A percentile compares a stretch with the other conserved stretches of the same genome.
Evolutionary conservation across 2,329 filamentous ascomycete species (phyloP).

Genomic region (Sclerotinia nivalis): DNA sequence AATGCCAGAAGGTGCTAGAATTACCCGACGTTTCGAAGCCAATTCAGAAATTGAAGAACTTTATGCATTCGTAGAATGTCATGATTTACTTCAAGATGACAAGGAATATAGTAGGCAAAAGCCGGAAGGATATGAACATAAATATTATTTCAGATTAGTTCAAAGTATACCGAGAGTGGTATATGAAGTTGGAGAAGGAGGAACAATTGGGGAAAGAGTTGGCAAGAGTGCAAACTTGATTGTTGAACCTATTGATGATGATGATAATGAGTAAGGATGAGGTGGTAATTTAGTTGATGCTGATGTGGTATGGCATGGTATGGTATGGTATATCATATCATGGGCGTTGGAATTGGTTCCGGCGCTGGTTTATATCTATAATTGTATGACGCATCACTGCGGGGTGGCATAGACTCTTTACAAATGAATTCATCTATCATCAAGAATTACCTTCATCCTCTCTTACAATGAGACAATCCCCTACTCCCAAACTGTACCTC

Average conservation of each 20-base stretch:
- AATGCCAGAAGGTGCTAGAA: slow-evolving; percentile 64
- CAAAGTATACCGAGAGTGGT: slow-evolving; percentile 82
- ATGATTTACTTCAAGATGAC: slow-evolving; percentile 59
- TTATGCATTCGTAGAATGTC: slow-evolving; percentile 96
- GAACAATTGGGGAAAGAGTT: slow-evolving; percentile 70
- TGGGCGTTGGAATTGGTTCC: slow-evolving; percentile 9
- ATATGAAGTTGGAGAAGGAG: slow-evolving; percentile 67
- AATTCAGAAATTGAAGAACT: slow-evolving; percentile 71
- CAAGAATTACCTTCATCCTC: neutral
- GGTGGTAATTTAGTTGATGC: neutral
- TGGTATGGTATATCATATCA: neutral
- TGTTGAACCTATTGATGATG: slow-evolving; percentile 66
- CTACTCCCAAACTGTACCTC: neutral
- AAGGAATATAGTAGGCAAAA: slow-evolving; percentile 38
- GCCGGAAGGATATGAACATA: slow-evolving; percentile 72
- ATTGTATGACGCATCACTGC: slow-evolving; percentile 19
- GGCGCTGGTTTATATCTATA: neutral
- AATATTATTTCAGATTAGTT: slow-evolving; percentile 83
- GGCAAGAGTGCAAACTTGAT: slow-evolving; percentile 85
- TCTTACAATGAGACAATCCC: neutral
- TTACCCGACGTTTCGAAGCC: slow-evolving; percentile 72
- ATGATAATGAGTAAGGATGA: slow-evolving; percentile 28
- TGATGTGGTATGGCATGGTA: neutral
- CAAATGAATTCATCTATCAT: neutral
- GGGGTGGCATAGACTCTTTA: slow-evolving; percentile 15